Percentiles rank a stretch among this genome's conserved stretches.
These are phyloP conservation scores for Caryopteris hybrid DNA, from an alignment of 305 asterid species.

Conservation along the genomic window DNA sequence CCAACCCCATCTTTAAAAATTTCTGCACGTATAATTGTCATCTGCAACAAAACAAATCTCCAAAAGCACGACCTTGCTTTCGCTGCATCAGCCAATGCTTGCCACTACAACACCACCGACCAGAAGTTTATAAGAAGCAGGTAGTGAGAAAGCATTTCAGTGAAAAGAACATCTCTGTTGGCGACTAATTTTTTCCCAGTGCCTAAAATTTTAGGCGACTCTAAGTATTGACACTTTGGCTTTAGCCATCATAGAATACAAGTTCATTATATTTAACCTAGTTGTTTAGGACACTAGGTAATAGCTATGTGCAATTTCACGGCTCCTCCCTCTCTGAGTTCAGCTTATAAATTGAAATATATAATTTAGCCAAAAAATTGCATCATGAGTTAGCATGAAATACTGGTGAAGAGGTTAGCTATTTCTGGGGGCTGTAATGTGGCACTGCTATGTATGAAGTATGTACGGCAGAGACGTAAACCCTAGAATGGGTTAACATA, in stretches of 20 bases:
- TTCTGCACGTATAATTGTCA: conserved; percentile 66
- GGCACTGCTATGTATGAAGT: neutral
- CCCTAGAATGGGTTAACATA: neutral
- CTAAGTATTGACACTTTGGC: neutral
- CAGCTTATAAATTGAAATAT: neutral
- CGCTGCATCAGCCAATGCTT: conserved; percentile 78
- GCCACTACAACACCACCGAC: conserved; percentile 65
- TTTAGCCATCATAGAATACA: neutral
- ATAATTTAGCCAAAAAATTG: neutral
- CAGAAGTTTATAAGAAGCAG: conserved; percentile 20
- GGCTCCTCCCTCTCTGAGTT: conserved; percentile 4
- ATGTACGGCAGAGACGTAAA: neutral
- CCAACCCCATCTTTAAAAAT: conserved; percentile 61
- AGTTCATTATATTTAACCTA: conserved; percentile 1
- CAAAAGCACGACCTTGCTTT: conserved; percentile 78
- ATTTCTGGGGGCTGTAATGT: conserved; percentile 2
- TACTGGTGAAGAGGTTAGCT: neutral
- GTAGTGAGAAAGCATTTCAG: neutral
- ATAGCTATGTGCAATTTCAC: neutral
- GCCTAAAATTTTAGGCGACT: no score
- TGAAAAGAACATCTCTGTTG: conserved; percentile 3
- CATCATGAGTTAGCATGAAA: neutral
- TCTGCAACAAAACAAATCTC: conserved; percentile 87
- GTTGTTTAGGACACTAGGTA: neutral
- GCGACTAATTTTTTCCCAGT: no score